Base-by-base conservation (phyloP, 2,329 filamentous ascomycete genomes). In the Ascochyta viciae-villosae region DNA sequence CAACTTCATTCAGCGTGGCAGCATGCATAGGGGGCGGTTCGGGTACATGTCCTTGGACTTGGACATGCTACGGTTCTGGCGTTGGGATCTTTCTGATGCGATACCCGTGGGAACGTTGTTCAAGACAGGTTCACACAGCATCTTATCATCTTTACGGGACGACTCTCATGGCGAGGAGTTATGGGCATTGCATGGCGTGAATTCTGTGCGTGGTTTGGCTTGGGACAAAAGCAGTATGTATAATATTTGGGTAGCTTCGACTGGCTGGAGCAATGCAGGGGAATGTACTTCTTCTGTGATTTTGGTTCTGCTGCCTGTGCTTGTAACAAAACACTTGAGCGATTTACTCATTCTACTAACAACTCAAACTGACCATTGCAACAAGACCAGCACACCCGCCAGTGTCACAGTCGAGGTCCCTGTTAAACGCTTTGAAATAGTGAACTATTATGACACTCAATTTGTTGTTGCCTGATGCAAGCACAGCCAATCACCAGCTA, bases 121-220 rank as follows among this genome's bases (percentile, higher is more conserved):
- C 48, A 45, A 42, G 47, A 53, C 55, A 51, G 48, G 52, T 64
- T 54, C 61, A 55, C 58, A 60, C 63, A 68, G 60, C 65, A 64
- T 67, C 66, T 60, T 60, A 62, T 58, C 59, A 57, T 62, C 49
- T 57, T 57, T 52, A 64, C 63, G 52, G 53, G 60, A 61, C 58
- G 57, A 63, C 50, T 54, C 51, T 63, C 58, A 66, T 61, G 65
- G 67, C 61, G 56, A 57, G 67, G 67, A 67, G 66, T 71, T 68
- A 51, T 37, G 60, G 67, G 61, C 65, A 69, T 68, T 68, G 64
- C 66, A 68, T 64, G 61, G 65, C 60, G 60, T 60, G 60, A 57
- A 44, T 54, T 61, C 8, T 38, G 42, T 44, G 57, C 56, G 51
- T 53, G 50, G 53, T 52, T 31, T 62, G 50, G 50, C 33, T 47